phyloP scores from a whole-genome alignment of 2,329 filamentous ascomycete genomes.

The Ceratocystis destructans region DNA sequence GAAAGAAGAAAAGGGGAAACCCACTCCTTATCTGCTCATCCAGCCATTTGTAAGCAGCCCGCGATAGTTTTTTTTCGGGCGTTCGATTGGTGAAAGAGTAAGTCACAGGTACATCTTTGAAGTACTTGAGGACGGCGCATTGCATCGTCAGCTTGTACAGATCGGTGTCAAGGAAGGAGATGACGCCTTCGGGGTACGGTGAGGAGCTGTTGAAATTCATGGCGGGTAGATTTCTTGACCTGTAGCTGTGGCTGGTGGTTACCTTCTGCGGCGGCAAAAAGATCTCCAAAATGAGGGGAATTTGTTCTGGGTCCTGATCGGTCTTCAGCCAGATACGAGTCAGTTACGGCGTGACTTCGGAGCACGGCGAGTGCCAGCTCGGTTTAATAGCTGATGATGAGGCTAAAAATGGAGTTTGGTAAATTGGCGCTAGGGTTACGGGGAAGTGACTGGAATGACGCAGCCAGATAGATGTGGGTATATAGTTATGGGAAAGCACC shows the following conservation, averaged over 20 bases:
- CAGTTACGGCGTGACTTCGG: not conserved
- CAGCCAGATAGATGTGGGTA: not conserved
- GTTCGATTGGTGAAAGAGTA: constrained; percentile 95
- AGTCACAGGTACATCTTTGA: constrained; percentile 65
- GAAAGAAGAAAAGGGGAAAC: constrained; percentile 23
- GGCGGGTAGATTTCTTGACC: constrained; percentile 5
- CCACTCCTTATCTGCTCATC: constrained; percentile 65
- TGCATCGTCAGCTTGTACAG: constrained; percentile 99
- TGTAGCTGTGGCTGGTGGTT: not conserved
- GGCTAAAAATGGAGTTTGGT: constrained; percentile 1
- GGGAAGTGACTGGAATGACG: not conserved
- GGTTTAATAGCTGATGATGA: not conserved
- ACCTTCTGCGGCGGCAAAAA: not conserved
- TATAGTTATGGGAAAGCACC: not conserved
- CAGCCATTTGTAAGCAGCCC: constrained; percentile 74
- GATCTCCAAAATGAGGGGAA: not conserved
- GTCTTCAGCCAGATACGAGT: not conserved
- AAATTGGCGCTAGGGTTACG: constrained; percentile 4
- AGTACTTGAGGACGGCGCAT: constrained; percentile 88
- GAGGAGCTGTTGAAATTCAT: constrained; percentile 57
- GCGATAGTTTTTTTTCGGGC: constrained; percentile 78
- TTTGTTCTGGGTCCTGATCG: not conserved
- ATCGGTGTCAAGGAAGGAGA: constrained; percentile 68
- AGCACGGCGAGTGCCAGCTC: not conserved
- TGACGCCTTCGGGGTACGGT: constrained; percentile 60